A percentile compares a stretch with the other conserved stretches of the same genome.
These are phyloP conservation scores for Sclerospora graminicola DNA, from an alignment of 352 stramenopile genomes.

Conservation along the genomic window DNA sequence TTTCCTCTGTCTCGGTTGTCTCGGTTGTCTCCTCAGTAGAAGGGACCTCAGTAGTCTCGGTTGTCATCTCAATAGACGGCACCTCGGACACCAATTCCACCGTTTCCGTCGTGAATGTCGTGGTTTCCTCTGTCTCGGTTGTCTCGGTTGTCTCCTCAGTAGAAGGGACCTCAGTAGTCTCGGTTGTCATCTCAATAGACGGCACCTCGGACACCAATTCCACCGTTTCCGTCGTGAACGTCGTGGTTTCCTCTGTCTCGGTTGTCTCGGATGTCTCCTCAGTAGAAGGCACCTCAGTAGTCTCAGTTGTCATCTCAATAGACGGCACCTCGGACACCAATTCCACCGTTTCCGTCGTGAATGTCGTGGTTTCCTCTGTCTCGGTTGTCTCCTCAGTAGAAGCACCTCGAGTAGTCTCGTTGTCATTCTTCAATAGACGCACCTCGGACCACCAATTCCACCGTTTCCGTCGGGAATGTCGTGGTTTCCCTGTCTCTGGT, in stretches of 20 bases:
- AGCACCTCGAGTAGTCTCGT: too few species aligned
- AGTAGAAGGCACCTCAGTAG: neutral
- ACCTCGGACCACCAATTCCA: neutral
- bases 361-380: neutral
- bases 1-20: neutral
- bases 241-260: neutral
- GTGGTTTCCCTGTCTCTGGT: too few species aligned
- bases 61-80: neutral
- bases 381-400: too few species aligned
- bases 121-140: neutral
- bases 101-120: neutral
- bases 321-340: neutral
- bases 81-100: neutral
- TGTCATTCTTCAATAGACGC: neutral
- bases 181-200: neutral
- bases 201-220: neutral
- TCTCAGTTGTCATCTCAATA: slow-evolving; percentile 1
- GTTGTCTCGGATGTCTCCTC: too few species aligned
- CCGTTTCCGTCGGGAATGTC: slow-evolving; percentile 1
- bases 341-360: neutral
- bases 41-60: neutral
- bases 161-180: neutral
- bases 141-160: too few species aligned
- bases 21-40: too few species aligned
- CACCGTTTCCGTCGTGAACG: neutral